phyloP scores from a whole-genome alignment of 768 basidiomycete species.

The Hirschioporus abietinus region DNA sequence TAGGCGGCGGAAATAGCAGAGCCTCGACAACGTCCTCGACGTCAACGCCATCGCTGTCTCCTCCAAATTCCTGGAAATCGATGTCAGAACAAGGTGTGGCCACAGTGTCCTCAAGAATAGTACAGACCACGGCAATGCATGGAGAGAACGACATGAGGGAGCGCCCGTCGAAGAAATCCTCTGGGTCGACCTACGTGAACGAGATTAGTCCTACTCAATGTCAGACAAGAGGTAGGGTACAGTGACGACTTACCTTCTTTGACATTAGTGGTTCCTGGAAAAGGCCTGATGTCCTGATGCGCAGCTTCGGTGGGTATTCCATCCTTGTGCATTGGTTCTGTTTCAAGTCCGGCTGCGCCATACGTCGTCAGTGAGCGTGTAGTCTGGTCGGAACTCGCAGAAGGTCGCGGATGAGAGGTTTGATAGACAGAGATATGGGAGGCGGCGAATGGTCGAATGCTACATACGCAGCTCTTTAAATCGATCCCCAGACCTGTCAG shows the following conservation, averaged over 20 bases:
- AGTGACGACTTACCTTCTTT: background rate
- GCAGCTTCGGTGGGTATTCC: background rate
- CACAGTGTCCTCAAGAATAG: background rate
- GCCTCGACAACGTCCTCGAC: background rate
- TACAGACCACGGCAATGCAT: background rate
- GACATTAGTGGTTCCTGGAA: background rate
- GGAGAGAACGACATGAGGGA: background rate
- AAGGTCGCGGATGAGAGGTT: background rate
- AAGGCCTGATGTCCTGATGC: background rate
- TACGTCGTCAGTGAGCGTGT: too few species aligned
- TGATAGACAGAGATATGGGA: background rate
- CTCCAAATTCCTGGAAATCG: background rate
- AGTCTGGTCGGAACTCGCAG: background rate
- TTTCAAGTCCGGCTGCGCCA: too few species aligned
- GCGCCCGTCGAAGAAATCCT: background rate
- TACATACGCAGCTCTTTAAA: background rate
- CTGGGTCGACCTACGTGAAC: background rate
- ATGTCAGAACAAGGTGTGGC: background rate
- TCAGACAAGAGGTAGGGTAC: too few species aligned
- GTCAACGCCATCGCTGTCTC: background rate
- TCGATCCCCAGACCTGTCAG: background rate
- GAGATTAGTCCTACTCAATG: background rate
- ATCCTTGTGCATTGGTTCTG: background rate
- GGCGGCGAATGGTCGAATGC: background rate
- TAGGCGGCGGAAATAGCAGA: background rate